Percentiles rank a stretch among this genome's conserved stretches.
phyloP scores from a whole-genome alignment of 108 stramenopile species.

The Aurantiochytrium sp. region DNA sequence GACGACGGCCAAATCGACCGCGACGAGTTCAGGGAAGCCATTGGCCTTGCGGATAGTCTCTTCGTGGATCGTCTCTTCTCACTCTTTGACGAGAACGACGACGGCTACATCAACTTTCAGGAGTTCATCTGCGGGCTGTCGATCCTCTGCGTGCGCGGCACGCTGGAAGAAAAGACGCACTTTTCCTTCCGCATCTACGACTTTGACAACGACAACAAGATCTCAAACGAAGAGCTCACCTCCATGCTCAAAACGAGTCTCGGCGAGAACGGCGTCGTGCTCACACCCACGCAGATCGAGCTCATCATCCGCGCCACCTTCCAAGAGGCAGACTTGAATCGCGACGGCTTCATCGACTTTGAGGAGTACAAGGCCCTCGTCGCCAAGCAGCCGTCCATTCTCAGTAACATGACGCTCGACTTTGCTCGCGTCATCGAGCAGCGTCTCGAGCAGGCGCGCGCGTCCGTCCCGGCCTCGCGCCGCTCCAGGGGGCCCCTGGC shows the following conservation, averaged over 20 bases:
- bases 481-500: not conserved
- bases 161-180: not conserved
- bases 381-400: conserved; percentile 12
- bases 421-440: not conserved
- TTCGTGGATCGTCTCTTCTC: not conserved
- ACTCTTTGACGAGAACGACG: conserved; percentile 18
- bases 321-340: not conserved
- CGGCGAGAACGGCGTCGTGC: not conserved
- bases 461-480: not conserved
- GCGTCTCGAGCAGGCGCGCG: not conserved
- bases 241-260: conserved; percentile 23
- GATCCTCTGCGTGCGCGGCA: conserved; percentile 21
- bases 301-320: conserved; percentile 16
- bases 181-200: conserved; percentile 28
- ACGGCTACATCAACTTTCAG: conserved; percentile 29
- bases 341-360: conserved; percentile 28
- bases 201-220: conserved; percentile 30
- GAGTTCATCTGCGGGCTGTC: conserved; percentile 25
- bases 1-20: conserved; percentile 15
- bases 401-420: conserved; percentile 20
- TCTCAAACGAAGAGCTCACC: conserved; percentile 17
- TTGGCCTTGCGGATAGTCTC: not conserved
- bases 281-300: not conserved
- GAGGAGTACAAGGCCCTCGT: not conserved
- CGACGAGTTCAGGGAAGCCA: conserved; percentile 14